phyloP scores from a whole-genome alignment of 768 basidiomycete species.

The Dentipellis fragilis region DNA sequence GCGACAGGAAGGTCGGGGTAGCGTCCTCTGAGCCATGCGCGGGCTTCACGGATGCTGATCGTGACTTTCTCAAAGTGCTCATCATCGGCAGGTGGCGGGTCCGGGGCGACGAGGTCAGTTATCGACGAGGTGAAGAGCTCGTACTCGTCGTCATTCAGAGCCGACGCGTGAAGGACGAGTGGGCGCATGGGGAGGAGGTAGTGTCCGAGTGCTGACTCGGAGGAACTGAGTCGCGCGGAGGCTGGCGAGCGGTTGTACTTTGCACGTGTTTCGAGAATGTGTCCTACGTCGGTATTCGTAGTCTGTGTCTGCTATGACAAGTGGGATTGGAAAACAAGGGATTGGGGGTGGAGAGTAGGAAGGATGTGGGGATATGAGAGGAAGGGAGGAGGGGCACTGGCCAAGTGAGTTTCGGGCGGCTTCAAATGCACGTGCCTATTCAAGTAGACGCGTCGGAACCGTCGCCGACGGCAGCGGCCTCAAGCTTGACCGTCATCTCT shows the following conservation, averaged over 20 bases:
- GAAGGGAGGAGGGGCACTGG: no score
- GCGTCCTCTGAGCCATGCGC: constrained; percentile 69
- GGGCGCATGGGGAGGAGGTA: constrained; percentile 29
- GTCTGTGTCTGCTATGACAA: background rate
- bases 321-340: no score
- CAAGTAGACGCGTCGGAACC: no score
- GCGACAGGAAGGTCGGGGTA: constrained; percentile 43
- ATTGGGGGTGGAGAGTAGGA: no score
- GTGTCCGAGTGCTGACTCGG: background rate
- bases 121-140: constrained; percentile 53
- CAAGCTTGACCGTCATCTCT: no score
- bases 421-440: no score
- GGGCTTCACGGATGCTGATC: constrained; percentile 53
- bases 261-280: background rate
- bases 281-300: background rate
- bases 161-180: constrained; percentile 62
- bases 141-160: constrained; percentile 68
- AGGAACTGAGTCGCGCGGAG: background rate
- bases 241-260: background rate
- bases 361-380: no score
- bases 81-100: constrained; percentile 24
- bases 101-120: constrained; percentile 24
- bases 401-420: no score
- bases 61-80: constrained; percentile 41
- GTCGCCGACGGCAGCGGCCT: no score